Evolutionary conservation across 306 rosid species (phyloP).

Genomic region (Purshia tridentata): DNA sequence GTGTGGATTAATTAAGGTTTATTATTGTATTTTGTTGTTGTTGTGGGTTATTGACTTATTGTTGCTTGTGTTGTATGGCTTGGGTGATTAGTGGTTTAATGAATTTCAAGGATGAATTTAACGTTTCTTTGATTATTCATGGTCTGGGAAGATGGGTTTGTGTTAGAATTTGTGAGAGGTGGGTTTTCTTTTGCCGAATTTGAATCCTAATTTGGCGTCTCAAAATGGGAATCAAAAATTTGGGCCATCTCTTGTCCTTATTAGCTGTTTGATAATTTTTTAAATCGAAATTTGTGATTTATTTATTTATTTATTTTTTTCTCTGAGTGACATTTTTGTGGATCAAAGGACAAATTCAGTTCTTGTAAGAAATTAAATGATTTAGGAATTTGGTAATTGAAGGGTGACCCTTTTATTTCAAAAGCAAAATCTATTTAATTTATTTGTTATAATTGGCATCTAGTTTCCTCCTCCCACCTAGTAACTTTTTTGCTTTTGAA

Average conservation of each 20-base stretch:
- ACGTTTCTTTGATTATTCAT: not conserved
- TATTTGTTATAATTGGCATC: not conserved
- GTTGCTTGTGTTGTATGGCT: not conserved
- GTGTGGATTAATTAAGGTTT: not conserved
- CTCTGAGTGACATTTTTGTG: not conserved
- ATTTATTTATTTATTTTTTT: too few relatives aligned
- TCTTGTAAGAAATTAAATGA: constrained; percentile 5
- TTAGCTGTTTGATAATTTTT: constrained; percentile 9
- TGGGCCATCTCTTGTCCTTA: not conserved
- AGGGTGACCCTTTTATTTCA: not conserved
- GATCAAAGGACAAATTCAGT: not conserved
- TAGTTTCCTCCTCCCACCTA: not conserved
- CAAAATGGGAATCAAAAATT: not conserved
- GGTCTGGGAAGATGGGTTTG: constrained; percentile 8
- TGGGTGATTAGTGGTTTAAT: not conserved
- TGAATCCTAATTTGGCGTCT: constrained; percentile 33
- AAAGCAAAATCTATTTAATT: not conserved
- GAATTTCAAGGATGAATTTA: not conserved
- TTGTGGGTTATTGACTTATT: not conserved
- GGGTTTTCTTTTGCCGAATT: not conserved
- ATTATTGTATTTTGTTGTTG: not conserved
- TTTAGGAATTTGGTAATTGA: constrained; percentile 4
- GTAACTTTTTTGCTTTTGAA: not conserved
- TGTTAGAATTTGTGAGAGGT: constrained; percentile 13
- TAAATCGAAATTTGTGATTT: not conserved